phyloP scores from a whole-genome alignment of 345 rosid species.

The Ailanthus altissimus region DNA sequence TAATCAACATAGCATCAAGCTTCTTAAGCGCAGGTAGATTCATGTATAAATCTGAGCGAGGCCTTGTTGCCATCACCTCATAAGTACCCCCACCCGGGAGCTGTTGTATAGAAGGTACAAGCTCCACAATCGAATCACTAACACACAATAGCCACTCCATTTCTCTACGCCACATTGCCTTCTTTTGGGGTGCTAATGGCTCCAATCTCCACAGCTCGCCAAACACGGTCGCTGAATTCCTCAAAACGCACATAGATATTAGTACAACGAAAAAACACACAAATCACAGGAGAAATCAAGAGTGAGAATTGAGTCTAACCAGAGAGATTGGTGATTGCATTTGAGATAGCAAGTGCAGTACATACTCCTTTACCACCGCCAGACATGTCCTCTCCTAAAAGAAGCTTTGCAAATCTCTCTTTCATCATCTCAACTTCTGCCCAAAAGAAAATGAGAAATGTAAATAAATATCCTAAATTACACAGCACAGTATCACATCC shows the following conservation, averaged over 20 bases:
- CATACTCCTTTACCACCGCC: conserved; percentile 99
- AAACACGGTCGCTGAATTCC: conserved; percentile 79
- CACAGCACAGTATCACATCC: not conserved
- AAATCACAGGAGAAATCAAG: not conserved
- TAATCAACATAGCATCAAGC: conserved; percentile 86
- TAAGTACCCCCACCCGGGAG: conserved; percentile 92
- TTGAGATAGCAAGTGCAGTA: conserved; percentile 95
- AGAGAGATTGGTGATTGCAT: conserved; percentile 97
- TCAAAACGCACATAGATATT: not conserved
- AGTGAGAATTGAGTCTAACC: conserved; percentile 42
- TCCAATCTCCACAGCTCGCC: conserved; percentile 96
- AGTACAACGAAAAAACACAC: not conserved
- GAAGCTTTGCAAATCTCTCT: conserved; percentile 96
- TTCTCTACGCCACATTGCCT: conserved; percentile 92
- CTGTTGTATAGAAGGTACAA: conserved; percentile 87
- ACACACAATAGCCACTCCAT: conserved; percentile 95
- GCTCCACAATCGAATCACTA: conserved; percentile 95
- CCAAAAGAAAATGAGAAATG: not conserved
- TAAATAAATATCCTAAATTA: not conserved
- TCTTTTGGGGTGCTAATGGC: conserved; percentile 80
- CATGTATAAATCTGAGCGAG: conserved; percentile 83
- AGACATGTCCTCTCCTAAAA: conserved; percentile 98
- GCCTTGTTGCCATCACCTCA: conserved; percentile 87
- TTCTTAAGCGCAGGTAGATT: conserved; percentile 97
- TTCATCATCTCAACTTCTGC: conserved; percentile 95